phyloP scores from a whole-genome alignment of 192 early-diverging fungal species.

The Bifiguratus adelaidae region DNA sequence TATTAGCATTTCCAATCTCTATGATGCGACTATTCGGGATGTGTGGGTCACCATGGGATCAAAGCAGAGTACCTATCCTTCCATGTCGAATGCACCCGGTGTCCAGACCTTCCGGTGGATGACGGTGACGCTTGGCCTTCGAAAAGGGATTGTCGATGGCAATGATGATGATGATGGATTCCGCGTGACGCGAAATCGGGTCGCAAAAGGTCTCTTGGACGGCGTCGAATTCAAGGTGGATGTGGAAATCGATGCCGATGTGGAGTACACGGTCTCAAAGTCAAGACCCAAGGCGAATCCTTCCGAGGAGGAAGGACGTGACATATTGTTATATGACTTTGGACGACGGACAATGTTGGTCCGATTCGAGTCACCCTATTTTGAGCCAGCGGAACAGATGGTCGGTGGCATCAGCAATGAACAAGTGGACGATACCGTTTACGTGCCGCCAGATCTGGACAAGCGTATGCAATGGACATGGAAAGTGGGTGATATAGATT shows the following conservation, averaged over 20 bases:
- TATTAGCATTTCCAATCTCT: conserved; percentile 27
- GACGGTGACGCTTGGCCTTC: conserved; percentile 21
- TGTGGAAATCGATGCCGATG: conserved; percentile 30
- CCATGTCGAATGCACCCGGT: background rate
- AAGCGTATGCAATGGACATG: conserved; percentile 33
- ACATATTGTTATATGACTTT: conserved; percentile 25
- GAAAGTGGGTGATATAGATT: conserved; percentile 36
- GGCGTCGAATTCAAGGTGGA: conserved; percentile 36
- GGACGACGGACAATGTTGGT: conserved; percentile 29
- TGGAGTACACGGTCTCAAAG: conserved; percentile 10
- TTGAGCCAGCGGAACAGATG: conserved; percentile 36
- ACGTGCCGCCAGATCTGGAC: too few relatives aligned
- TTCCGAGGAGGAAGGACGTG: background rate
- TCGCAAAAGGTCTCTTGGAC: conserved; percentile 29
- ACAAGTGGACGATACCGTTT: too few relatives aligned
- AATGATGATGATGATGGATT: conserved; percentile 7
- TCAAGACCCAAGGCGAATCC: background rate
- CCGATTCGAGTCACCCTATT: conserved; percentile 36
- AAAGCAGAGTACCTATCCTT: conserved; percentile 13
- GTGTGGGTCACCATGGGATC: conserved; percentile 33
- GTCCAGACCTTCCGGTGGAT: conserved; percentile 13
- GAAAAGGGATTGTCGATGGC: background rate
- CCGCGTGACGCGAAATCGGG: conserved; percentile 20
- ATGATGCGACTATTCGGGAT: conserved; percentile 33
- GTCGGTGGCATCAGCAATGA: too few relatives aligned